Evolutionary conservation across 495 filamentous ascomycete species (phyloP).

Genomic region (Penicillium dipodomyicola): DNA sequence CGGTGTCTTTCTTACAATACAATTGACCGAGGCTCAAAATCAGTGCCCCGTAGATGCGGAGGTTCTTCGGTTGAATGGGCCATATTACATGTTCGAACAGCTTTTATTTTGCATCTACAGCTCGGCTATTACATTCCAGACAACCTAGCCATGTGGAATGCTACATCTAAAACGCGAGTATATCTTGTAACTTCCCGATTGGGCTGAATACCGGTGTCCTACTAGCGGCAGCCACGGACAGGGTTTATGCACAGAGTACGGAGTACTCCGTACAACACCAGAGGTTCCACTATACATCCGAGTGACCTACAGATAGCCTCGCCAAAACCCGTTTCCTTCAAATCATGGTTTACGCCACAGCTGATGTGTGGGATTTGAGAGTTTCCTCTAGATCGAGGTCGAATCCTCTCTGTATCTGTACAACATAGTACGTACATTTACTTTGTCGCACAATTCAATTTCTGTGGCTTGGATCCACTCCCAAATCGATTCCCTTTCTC

Average conservation of each 20-base stretch:
- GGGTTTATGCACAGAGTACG: constrained; percentile 13
- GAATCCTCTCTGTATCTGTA: neutral
- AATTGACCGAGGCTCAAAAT: constrained; percentile 1
- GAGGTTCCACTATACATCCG: constrained; percentile 6
- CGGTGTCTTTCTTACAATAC: neutral
- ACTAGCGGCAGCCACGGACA: constrained; percentile 26
- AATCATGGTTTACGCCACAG: neutral
- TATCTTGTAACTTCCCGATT: constrained; percentile 8
- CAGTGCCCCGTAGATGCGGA: neutral
- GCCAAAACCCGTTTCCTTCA: constrained; percentile 10
- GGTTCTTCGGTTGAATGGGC: too few relatives aligned
- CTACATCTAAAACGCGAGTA: neutral
- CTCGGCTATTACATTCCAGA: neutral
- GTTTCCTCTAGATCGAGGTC: neutral
- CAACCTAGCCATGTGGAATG: neutral
- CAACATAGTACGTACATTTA: neutral
- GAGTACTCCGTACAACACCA: neutral
- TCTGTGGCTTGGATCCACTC: neutral
- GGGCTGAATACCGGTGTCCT: constrained; percentile 11
- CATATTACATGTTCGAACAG: neutral
- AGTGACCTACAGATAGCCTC: constrained; percentile 16
- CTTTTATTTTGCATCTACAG: neutral
- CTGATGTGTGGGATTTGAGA: neutral
- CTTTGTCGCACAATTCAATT: neutral
- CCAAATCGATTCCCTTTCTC: neutral